Evolutionary conservation across 2,329 filamentous ascomycete genomes (phyloP).

Genomic region (Berkeleyomyces rouxiae): DNA sequence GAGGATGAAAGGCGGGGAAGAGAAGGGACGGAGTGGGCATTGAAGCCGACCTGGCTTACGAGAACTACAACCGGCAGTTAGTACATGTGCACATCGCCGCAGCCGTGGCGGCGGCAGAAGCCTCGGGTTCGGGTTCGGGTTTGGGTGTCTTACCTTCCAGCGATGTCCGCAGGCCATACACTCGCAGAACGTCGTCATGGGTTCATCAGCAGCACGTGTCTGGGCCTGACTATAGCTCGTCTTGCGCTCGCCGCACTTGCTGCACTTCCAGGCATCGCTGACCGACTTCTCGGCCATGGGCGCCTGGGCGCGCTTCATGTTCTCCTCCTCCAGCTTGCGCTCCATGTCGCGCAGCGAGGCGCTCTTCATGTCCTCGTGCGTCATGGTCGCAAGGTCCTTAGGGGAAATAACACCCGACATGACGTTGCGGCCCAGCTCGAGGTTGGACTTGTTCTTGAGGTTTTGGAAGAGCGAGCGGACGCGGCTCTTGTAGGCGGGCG

Average conservation of each 20-base stretch:
- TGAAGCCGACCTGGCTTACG: neutral
- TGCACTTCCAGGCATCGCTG: slow-evolving; percentile 71
- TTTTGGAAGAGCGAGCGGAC: slow-evolving; percentile 88
- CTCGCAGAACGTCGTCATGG: slow-evolving; percentile 64
- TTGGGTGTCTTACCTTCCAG: slow-evolving; percentile 43
- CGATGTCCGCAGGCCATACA: slow-evolving; percentile 53
- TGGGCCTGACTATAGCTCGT: slow-evolving; percentile 95
- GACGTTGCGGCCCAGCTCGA: slow-evolving; percentile 57
- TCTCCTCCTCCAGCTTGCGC: slow-evolving; percentile 64
- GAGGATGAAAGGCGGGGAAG: neutral
- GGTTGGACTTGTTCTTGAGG: slow-evolving; percentile 82
- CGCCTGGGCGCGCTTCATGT: slow-evolving; percentile 95
- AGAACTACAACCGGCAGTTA: slow-evolving; percentile 7
- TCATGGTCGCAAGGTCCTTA: slow-evolving; percentile 68
- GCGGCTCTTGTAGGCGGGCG: slow-evolving; percentile 62
- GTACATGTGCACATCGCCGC: neutral
- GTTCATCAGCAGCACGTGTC: slow-evolving; percentile 88
- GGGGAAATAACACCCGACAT: slow-evolving; percentile 56
- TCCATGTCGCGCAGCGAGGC: slow-evolving; percentile 65
- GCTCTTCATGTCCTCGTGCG: slow-evolving; percentile 78
- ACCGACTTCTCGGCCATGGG: slow-evolving; percentile 83
- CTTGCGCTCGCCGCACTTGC: slow-evolving; percentile 83
- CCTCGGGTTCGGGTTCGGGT: neutral
- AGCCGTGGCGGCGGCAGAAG: no score
- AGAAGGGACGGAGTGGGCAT: neutral